Base-by-base conservation (phyloP, 2,329 filamentous ascomycete species). In the Epichloe typhina region DNA sequence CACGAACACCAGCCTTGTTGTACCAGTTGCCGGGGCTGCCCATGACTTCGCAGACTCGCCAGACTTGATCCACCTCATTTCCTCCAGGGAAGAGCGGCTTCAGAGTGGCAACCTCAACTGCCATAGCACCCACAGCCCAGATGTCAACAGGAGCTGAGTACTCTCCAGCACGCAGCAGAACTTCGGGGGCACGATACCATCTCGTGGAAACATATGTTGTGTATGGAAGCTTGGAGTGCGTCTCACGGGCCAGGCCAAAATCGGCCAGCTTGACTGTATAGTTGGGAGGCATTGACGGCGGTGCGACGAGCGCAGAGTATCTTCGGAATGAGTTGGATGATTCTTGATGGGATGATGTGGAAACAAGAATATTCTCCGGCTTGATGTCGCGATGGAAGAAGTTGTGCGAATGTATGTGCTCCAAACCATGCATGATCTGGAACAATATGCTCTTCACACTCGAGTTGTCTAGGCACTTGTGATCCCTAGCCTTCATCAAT, bases 381-480 rank as follows among this genome's bases (percentile, higher is more conserved):
- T 98, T 98, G 71, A 98, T 97, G 64, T 98, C 93, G 62, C 93
- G 88, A 69, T 98, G 93, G 71, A 98, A 98, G 72, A 98, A 98
- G 66, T 87, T 82, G 70, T 97, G 88, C 38, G 90, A 86, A 70
- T 98, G 93, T 53, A 98, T 97, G 66, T 98, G 93, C 66, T 98
- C 90, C 31, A 98, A 77, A 50, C 93, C 93, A 49, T 88, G 86
- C 72, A 98, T 83, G 61, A 98, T 98, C 72, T 98, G 93, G 69
- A 87, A 96, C 38, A 98, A 76, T 55, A 98, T 95, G 72, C 91
- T 97, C 76, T 98, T 97, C 54, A 98, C 93, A 61, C 88, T 95
- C 54, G 79, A 80, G 50, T 86, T 86, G 62, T 98, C 93, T 31
- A 98, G 77, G 56, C 77, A 85, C 69, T 97, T 97, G 74, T 96